Base-by-base conservation (phyloP, 2,329 filamentous ascomycete species). In the Paracorniculantispora psalliotae region DNA sequence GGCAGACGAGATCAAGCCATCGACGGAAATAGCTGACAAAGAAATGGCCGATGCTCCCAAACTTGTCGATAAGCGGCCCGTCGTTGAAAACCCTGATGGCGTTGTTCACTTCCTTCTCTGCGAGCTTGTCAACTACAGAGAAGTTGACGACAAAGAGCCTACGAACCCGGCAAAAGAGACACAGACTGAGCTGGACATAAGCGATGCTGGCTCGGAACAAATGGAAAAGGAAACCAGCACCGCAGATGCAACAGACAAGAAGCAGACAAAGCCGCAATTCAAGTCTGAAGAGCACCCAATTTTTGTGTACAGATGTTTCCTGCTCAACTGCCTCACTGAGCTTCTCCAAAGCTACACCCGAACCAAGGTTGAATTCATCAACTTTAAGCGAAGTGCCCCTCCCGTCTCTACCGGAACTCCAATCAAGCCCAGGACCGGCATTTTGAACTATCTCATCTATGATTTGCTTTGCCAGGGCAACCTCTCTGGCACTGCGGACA, bases 281-380 rank as follows among this genome's bases (percentile, higher is more conserved):
- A 97, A 96, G 74, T 80, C 90, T 1, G 92, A 96, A 53, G 89
- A 97, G 35, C 92, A 99, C 71, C 91, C 92, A 0, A 97, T 96
- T 61, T 99, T 96, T 75, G 88, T 97, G 56, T 99, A 97, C 69
- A 86, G 94, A 50, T 97, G 93, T 76, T 97, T 97, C 77, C 78
- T 99, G 54, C 82, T 99, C 33, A 92, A 94, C 69, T 96, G 92
- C 68, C 78, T 99, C 41, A 88, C 91, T 0, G 94, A 99, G 73
- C 83, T 99, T 15, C 79, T 99, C 15, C 87, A 90, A 59, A 96
- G 89, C 68, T 99, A 97, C 76, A 96, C 92, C 66, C 87, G 92
- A 57, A 91, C 92, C 9, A 99, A 99, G 79, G 85, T 99, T 46
- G 96, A 99, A 71, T 97, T 99, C 71, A 97, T 99, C 78, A 97